These are phyloP conservation scores for Sporothrix globosa DNA, from an alignment of 2,329 filamentous ascomycete species.

Conservation along the genomic window DNA sequence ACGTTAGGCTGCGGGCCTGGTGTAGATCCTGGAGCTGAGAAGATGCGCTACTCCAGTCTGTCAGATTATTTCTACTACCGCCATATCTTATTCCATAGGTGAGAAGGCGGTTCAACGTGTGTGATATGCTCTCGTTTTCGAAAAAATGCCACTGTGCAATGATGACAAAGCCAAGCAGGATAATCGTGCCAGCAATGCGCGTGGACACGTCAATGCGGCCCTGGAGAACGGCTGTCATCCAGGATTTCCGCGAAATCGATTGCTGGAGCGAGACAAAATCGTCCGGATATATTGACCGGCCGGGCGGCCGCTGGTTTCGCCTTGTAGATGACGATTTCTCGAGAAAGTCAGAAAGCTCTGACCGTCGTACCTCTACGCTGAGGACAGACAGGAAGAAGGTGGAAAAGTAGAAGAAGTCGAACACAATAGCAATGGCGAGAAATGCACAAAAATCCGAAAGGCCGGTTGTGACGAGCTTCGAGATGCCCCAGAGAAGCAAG, in stretches of 20 bases:
- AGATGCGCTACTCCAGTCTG: slow-evolving; percentile 39
- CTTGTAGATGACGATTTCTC: slow-evolving; percentile 57
- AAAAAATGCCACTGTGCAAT: slow-evolving; percentile 80
- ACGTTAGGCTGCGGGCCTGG: slow-evolving; percentile 73
- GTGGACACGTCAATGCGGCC: slow-evolving; percentile 71
- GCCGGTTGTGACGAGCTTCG: slow-evolving; percentile 67
- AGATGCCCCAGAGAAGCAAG: slow-evolving; percentile 66
- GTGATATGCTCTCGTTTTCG: slow-evolving; percentile 56
- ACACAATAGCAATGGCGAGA: slow-evolving; percentile 71
- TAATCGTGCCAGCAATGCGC: slow-evolving; percentile 72
- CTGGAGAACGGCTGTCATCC: slow-evolving; percentile 64
- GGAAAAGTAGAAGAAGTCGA: slow-evolving; percentile 77
- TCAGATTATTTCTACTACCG: slow-evolving; percentile 37
- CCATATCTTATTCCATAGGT: neutral
- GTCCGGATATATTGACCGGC: neutral
- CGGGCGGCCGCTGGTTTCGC: slow-evolving; percentile 35
- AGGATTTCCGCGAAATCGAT: slow-evolving; percentile 49
- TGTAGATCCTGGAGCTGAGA: slow-evolving; percentile 64
- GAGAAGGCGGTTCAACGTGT: slow-evolving; percentile 43
- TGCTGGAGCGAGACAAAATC: slow-evolving; percentile 37
- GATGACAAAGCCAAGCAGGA: slow-evolving; percentile 72
- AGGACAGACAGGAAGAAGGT: slow-evolving; percentile 81
- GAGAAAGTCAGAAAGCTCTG: slow-evolving; percentile 74
- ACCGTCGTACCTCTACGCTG: slow-evolving; percentile 75
- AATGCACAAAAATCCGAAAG: slow-evolving; percentile 73